Base-by-base conservation (phyloP, 108 stramenopile genomes). In the Thalassiosira profunda region DNA sequence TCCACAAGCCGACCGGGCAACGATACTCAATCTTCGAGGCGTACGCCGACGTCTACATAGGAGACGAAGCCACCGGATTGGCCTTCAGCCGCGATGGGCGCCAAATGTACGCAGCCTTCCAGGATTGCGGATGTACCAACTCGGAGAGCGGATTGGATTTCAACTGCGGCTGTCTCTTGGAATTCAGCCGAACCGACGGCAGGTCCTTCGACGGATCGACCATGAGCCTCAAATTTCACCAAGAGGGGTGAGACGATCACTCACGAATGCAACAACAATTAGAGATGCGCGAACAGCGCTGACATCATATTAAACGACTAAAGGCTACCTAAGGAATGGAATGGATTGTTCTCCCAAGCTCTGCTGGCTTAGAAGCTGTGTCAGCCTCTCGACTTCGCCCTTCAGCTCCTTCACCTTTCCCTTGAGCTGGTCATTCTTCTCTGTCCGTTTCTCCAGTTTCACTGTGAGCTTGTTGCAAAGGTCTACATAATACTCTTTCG, bases 11-110 rank as follows among this genome's bases (percentile, higher is more conserved):
- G 4, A n/a, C n/a, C n/a, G 71, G 71, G 17, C 14, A 64, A 12
- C 56, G 41, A 21, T 72, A 38, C 24, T 55, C 71, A n/a, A 38
- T 72, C 51, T 23, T 72, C n/a, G 62, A 72, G 54, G 55, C 55
- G 20, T 18, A 23, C 9, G 21, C 42, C 21, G 47, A 12, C 37
- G 42, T 29, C 12, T 48, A 10, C 4, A 12, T 48, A 2, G 47
- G 47, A n/a, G 47, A 48, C 28, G 47, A 48, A 10, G 28, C 47
- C 8, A 29, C 28, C 12, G 47, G 47, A 24, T 1, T 48, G 20
- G 18, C 18, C 28, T 11, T 48, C 7, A 29, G 25, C 28, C 47
- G 25, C 0, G 47, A 48, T n/a, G 47, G 47, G 17, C 12, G 28
- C 2, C 24, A 24, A 3, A 15, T 48, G 47, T 48, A 48, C 28